Base-by-base conservation (phyloP, 228 moss, liverwort and hornwort species). In the Sphagnum magellanicum region DNA sequence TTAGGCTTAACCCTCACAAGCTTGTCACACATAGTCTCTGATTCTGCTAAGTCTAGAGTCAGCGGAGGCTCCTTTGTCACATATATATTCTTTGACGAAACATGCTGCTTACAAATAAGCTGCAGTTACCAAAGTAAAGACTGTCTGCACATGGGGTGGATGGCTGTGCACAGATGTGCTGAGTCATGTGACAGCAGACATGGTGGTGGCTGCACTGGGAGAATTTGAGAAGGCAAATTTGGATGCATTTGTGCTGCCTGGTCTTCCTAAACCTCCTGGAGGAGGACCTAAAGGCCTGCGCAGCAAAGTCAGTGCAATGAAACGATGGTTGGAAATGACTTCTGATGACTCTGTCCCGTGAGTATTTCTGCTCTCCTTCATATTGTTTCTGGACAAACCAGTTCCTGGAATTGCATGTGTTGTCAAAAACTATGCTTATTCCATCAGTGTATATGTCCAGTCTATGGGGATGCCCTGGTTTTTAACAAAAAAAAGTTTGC, bases 321-420 rank as follows among this genome's bases (percentile, higher is more conserved):
- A 68, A 46, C 87, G 98, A 64, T 98, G 98, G 98, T 78, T 86
- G 53, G 86, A 90, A 50, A 86, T 92, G 12, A 83, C 77, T 6
- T 83, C 88, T 52, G 94, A 98, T 66, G 83, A 79, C 5, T 81
- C 92, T 47, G 78, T 87, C 74, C 79, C 69, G 81, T 87, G 73
- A 50, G 67, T 67, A 32, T 32, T 32, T 32, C 3, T 32, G 16
- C 72, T 73, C 9, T 10, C 46, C 10, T 14, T 66, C 0, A 74
- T 14, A 46, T 68, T 32, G 47, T 59, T 49, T 61, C 51, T 48
- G 6, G 8, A n/a, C 50, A 8, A 8, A 5, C 2, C 49, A 53
- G 6, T 47, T 48, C 59, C 32, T 32, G 32, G 32, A 32, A 32
- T 32, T 32, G 32, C 32, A 32, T 48, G 52, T 46, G 49, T 15